Evolutionary conservation across 495 filamentous ascomycete species (phyloP), one percentile per base, ranked within the genome.

Genomic region (Trichoderma asperelloides): DNA sequence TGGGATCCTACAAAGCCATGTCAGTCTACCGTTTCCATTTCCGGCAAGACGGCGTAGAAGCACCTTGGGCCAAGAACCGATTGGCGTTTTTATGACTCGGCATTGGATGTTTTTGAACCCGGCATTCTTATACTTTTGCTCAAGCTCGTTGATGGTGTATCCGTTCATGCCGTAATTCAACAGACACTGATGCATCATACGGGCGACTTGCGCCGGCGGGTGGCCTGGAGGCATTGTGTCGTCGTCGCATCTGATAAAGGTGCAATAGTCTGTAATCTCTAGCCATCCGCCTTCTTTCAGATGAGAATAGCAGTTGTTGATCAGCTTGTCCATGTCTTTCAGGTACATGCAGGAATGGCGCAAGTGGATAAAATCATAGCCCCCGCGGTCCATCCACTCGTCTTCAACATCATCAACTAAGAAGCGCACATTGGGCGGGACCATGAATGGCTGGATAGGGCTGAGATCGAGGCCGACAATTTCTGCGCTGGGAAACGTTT

Each of bases 381-480:
- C 83, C 81, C 65, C 80, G 18, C 57, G 41, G 70, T 63, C 70
- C 69, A 13, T 77, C 87, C 86, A 89, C 18, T 81, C 78, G 62
- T 74, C 76, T 67, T 88, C 86, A 60, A 87, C 76, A 71, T 89
- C 87, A 71, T 88, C 87, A 55, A 89, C 76, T 64, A 83, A 80
- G 72, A 89, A 89, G 45, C 80, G 79, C 55, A 84, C 79, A 68
- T 88, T 88, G 12, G 85, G 78, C 3, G 85, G 85, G 0, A 86
- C 80, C 71, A 81, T 81, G 64, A 71, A 71, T 2, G 86, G 86
- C 66, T 88, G 86, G 65, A 88, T 88, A 1, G 85, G 82, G 12
- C 85, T 87, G 21, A 91, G 80, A 70, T 92, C 89, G 30, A 88
- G 83, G 27, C 89, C 89, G 55, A 85, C 74, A 33, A 90, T 79